Evolutionary conservation across 148 eudicot species (phyloP).

Genomic region (Bassia scoparia): DNA sequence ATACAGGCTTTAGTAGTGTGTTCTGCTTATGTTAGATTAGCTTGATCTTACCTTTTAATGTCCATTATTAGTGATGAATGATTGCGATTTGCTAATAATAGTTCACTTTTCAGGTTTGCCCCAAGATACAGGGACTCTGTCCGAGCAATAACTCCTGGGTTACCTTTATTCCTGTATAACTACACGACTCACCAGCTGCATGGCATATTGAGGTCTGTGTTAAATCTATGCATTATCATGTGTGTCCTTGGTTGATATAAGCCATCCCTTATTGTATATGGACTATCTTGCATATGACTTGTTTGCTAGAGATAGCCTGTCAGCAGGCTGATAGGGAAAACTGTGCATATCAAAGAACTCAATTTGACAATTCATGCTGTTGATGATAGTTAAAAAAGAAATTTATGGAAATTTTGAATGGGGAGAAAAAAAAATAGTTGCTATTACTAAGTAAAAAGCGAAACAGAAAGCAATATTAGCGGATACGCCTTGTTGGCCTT

Average conservation of each 20-base stretch:
- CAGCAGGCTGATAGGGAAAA: neutral
- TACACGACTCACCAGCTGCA: constrained; percentile 97
- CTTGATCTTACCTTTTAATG: neutral
- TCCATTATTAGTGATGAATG: constrained; percentile 13
- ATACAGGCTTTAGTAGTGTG: neutral
- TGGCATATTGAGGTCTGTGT: constrained; percentile 89
- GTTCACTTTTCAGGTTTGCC: constrained; percentile 66
- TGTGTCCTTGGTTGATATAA: neutral
- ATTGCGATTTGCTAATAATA: constrained; percentile 1
- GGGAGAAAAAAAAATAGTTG: too few relatives aligned
- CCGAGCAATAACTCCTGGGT: constrained; percentile 94
- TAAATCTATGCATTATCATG: neutral
- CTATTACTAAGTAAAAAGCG: too few relatives aligned
- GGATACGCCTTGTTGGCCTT: too few relatives aligned
- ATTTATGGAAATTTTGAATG: too few relatives aligned
- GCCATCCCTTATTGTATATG: neutral
- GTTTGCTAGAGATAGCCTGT: neutral
- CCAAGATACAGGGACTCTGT: constrained; percentile 98
- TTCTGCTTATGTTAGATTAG: neutral
- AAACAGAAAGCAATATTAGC: too few relatives aligned
- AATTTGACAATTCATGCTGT: neutral
- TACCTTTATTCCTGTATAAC: constrained; percentile 95
- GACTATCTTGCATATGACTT: neutral
- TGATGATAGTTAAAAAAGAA: too few relatives aligned
- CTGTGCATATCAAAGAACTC: neutral